A percentile compares a stretch with the other conserved stretches of the same genome.
These are phyloP conservation scores for Peltaster fructicola DNA, from an alignment of 2,329 filamentous ascomycete genomes.

Conservation along the genomic window DNA sequence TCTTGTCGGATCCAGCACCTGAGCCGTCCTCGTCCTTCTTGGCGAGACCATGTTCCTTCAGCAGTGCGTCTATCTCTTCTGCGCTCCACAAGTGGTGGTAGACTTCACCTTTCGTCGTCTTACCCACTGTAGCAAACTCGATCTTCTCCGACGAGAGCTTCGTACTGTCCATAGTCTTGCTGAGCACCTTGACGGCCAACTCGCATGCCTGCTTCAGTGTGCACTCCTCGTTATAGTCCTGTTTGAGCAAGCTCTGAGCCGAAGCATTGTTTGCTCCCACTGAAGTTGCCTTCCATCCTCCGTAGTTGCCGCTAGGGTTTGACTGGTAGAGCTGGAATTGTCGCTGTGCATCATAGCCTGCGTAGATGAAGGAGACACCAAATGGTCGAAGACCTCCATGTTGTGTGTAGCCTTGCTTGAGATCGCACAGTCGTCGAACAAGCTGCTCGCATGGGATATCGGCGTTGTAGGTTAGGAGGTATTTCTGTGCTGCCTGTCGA, in stretches of 20 bases:
- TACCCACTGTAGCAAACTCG: constrained; percentile 94
- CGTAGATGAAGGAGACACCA: constrained; percentile 98
- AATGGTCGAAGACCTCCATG: constrained; percentile 96
- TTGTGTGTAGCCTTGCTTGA: constrained; percentile 98
- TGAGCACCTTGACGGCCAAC: constrained; percentile 94
- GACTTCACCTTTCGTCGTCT: constrained; percentile 87
- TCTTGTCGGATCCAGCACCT: too few relatives aligned
- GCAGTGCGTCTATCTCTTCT: constrained; percentile 82
- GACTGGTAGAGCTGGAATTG: constrained; percentile 99
- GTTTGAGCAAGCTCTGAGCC: constrained; percentile 90
- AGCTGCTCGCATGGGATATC: constrained; percentile 99
- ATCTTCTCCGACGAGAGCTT: constrained; percentile 99
- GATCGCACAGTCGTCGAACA: constrained; percentile 84
- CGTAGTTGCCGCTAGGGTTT: constrained; percentile 97
- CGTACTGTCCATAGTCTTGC: constrained; percentile 99
- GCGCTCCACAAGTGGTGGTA: constrained; percentile 96
- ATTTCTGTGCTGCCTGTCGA: constrained; percentile 87
- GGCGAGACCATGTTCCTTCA: constrained; percentile 89
- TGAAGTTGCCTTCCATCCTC: constrained; percentile 97
- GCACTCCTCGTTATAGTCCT: constrained; percentile 99
- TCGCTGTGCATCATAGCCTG: constrained; percentile 86
- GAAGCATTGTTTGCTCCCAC: constrained; percentile 97
- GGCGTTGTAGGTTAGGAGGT: constrained; percentile 98
- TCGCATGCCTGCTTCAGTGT: constrained; percentile 90
- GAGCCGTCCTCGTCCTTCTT: constrained; percentile 67